Evolutionary conservation across 192 early-diverging fungal species (phyloP), one percentile per base, ranked within the genome.

Genomic region (Coemansia sp.): DNA sequence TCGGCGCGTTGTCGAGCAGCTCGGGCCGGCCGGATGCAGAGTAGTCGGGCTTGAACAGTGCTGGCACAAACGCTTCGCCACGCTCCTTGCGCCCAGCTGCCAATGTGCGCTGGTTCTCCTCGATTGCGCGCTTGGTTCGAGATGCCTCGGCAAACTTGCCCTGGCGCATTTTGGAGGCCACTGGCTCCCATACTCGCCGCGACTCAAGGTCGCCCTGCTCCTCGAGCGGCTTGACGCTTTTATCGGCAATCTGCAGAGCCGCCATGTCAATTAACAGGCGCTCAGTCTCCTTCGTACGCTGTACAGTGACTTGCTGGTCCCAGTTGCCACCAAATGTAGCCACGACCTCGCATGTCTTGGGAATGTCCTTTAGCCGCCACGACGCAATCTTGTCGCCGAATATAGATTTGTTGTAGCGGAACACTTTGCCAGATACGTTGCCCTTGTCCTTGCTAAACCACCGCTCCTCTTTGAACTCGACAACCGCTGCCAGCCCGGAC

Each of bases 381-480:
- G 82, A 45, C 4, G 63, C 67, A 41, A 77, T 63, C 55, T 56
- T 27, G 16, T 72, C 50, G 60, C 62, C 67, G 23, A 72, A 31
- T 16, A 59, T 65, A n/a, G 69, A 59, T 8, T 79, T 71, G 65
- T 88, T 84, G 61, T 86, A 87, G n/a, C 68, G 78, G 71, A 86
- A 88, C 41, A 92, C 82, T 64, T 85, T 87, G 11, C 88, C 90
- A 16, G 84, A 74, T 6, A 92, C 74, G n/a, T 83, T 85, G 51
- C 89, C 87, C 64, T 85, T 86, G 35, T 82, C 76, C 52, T 86
- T 85, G 21, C 86, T 85, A 68, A 92, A 87, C 82, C 82, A 89
- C 64, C 85, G 79, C 77, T 90, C 91, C 57, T 89, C 88, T 67
- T 90, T 92, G 71, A 90, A 92, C 67, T 85, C 81, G 27, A 90